Evolutionary conservation across 2,329 filamentous ascomycete genomes (phyloP).

Genomic region (Monosporascus sp.): DNA sequence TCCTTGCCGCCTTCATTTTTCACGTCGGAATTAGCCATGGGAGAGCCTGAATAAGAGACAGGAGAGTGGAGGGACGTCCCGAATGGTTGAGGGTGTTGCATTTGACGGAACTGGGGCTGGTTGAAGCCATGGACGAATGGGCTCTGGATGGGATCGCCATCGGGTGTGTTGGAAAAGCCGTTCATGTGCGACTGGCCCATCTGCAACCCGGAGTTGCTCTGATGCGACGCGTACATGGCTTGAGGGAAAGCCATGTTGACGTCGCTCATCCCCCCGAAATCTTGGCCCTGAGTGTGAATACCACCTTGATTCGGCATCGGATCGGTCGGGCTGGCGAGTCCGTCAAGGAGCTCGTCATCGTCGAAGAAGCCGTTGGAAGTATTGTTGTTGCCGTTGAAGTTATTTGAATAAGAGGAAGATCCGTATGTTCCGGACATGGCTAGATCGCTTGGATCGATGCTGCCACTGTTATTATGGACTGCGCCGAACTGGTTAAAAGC

Average conservation of each 20-base stretch:
- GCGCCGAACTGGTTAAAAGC: slow-evolving; percentile 51
- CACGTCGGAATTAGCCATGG: slow-evolving; percentile 43
- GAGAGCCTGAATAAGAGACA: slow-evolving; percentile 44
- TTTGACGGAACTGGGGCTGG: slow-evolving; percentile 68
- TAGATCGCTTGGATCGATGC: slow-evolving; percentile 81
- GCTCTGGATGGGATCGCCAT: slow-evolving; percentile 86
- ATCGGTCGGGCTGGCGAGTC: slow-evolving; percentile 53
- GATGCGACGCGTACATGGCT: slow-evolving; percentile 48
- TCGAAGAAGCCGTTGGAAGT: slow-evolving; percentile 72
- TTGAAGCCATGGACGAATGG: slow-evolving; percentile 78
- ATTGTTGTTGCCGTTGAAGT: slow-evolving; percentile 50
- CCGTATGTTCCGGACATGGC: slow-evolving; percentile 60
- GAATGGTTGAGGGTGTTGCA: slow-evolving; percentile 54
- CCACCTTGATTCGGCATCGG: slow-evolving; percentile 35
- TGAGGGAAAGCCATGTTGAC: slow-evolving; percentile 53
- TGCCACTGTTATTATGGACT: slow-evolving; percentile 47
- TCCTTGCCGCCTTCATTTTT: slow-evolving; percentile 44
- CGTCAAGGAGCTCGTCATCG: slow-evolving; percentile 84
- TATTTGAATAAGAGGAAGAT: slow-evolving; percentile 54
- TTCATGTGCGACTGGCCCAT: slow-evolving; percentile 67
- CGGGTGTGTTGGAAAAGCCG: slow-evolving; percentile 85
- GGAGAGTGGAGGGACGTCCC: slow-evolving; percentile 49
- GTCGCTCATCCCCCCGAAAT: slow-evolving; percentile 50
- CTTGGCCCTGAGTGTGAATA: slow-evolving; percentile 49
- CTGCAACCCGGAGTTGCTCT: slow-evolving; percentile 49